These are phyloP conservation scores for Botrytis medusae DNA, from an alignment of 2,329 filamentous ascomycete genomes.

Conservation along the genomic window DNA sequence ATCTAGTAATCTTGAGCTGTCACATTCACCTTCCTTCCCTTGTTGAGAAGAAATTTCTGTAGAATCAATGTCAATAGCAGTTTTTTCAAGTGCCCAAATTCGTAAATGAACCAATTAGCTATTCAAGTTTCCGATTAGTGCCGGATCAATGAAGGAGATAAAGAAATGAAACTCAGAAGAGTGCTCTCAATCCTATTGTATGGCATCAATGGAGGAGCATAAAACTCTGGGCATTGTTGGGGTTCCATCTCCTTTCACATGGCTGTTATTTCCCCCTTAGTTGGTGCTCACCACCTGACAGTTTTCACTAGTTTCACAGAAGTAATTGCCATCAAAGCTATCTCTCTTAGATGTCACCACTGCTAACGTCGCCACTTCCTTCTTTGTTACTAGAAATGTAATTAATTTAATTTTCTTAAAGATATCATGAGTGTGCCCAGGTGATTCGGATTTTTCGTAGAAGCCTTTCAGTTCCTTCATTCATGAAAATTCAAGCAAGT, in stretches of 20 bases:
- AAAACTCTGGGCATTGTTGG: background rate
- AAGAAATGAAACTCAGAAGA: background rate
- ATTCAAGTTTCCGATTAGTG: background rate
- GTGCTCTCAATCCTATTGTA: background rate
- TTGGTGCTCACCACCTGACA: background rate
- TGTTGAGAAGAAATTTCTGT: background rate
- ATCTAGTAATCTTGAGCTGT: background rate
- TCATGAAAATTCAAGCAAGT: background rate
- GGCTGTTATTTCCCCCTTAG: background rate
- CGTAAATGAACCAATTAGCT: background rate
- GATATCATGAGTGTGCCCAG: background rate
- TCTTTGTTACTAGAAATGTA: background rate
- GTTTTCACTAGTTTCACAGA: background rate
- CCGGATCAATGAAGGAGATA: background rate
- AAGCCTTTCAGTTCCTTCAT: background rate
- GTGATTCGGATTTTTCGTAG: background rate
- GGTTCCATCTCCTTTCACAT: background rate
- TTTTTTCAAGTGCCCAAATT: background rate
- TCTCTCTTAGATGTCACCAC: background rate
- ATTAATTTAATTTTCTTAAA: background rate
- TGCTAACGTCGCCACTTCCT: background rate
- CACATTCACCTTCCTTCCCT: background rate
- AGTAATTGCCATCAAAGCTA: background rate
- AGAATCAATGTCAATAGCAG: background rate
- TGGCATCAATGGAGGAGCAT: background rate